Conservation (phyloP, 495 filamentous ascomycete genomes). For the Neurospora tetraspora region DNA sequence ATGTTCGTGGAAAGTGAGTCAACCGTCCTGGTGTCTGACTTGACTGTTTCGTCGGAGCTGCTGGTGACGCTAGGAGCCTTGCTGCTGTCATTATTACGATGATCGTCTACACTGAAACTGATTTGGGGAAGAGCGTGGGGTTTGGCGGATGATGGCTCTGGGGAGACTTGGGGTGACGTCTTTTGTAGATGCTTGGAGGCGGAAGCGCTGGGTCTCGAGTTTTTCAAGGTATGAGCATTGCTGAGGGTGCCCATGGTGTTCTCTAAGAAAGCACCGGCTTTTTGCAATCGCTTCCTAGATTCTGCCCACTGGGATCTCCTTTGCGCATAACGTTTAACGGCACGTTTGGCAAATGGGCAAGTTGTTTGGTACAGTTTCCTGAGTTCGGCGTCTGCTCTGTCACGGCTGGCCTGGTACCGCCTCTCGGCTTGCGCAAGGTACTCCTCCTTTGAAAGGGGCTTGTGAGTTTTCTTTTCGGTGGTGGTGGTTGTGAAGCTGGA, state of each 20-base stretch:
- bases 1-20: not conserved
- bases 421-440: not conserved
- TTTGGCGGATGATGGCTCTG: not conserved
- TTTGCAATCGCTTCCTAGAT: not conserved
- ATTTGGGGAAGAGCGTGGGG: not conserved
- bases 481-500: not conserved
- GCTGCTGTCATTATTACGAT: not conserved
- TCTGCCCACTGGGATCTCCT: not conserved
- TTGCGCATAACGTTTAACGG: not conserved
- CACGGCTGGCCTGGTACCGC: not conserved
- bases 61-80: not conserved
- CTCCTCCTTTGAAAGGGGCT: not conserved
- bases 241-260: not conserved
- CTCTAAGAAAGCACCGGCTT: not conserved
- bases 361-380: not conserved
- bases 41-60: constrained; percentile 1
- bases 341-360: not conserved
- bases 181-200: not conserved
- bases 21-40: not conserved
- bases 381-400: not conserved
- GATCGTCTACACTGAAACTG: not conserved
- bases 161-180: not conserved
- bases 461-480: not conserved
- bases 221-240: not conserved
- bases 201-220: not conserved